These are phyloP conservation scores for Pythium sp. DNA, from an alignment of 352 stramenopile species.

Conservation along the genomic window DNA sequence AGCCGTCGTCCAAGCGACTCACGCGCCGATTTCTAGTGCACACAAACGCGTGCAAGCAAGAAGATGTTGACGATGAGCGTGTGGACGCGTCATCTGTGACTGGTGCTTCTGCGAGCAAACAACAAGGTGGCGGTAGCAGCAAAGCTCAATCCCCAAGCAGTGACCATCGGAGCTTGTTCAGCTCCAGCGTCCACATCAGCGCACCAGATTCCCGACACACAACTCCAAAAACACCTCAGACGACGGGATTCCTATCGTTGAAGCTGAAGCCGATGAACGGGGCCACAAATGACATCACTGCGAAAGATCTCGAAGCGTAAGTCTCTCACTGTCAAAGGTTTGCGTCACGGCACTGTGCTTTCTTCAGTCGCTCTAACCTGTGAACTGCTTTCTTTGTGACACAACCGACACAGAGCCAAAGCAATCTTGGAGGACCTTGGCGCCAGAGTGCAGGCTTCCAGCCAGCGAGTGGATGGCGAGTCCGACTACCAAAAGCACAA, in stretches of 20 bases:
- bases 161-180: constrained; percentile 15
- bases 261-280: constrained; percentile 4
- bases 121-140: background rate
- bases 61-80: constrained; percentile 11
- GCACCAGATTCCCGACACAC: background rate
- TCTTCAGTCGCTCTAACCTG: background rate
- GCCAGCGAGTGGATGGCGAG: constrained; percentile 19
- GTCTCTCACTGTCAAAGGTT: background rate
- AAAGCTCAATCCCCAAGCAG: background rate
- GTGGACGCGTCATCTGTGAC: background rate
- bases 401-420: constrained; percentile 14
- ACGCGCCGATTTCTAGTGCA: constrained; percentile 12
- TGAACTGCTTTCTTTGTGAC: background rate
- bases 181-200: background rate
- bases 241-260: background rate
- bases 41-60: constrained; percentile 20
- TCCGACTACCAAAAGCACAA: constrained; percentile 30
- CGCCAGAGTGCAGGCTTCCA: constrained; percentile 8
- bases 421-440: constrained; percentile 11
- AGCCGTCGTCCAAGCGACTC: constrained; percentile 6
- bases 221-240: background rate
- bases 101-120: background rate
- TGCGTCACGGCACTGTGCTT: background rate
- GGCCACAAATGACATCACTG: constrained; percentile 1
- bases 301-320: constrained; percentile 18